A percentile compares a stretch with the other conserved stretches of the same genome.
Conservation (phyloP, 176 grass and related monocot species). For the Triticum aestivum region DNA sequence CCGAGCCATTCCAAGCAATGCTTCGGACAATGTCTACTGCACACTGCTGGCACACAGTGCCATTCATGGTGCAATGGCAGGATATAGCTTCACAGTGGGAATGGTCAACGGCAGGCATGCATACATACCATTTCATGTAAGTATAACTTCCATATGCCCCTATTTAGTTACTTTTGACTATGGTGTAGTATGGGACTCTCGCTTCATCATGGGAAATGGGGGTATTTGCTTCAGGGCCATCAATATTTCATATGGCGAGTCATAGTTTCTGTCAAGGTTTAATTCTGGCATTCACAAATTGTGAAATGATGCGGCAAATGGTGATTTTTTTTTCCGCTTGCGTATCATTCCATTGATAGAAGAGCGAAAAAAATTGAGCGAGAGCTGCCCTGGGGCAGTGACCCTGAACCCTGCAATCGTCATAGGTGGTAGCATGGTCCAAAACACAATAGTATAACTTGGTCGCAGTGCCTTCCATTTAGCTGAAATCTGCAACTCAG, state of each 20-base stretch:
- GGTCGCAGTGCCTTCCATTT: background rate
- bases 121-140: slow-evolving; percentile 95
- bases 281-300: background rate
- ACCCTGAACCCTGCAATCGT: background rate
- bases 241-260: background rate
- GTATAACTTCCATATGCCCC: slow-evolving; percentile 26
- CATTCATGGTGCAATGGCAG: slow-evolving; percentile 97
- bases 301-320: background rate
- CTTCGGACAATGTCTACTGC: slow-evolving; percentile 94
- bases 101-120: slow-evolving; percentile 87
- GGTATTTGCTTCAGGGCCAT: background rate
- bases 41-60: slow-evolving; percentile 93
- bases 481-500: background rate
- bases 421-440: background rate
- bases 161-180: background rate
- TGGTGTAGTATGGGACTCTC: background rate
- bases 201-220: background rate
- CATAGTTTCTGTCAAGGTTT: background rate
- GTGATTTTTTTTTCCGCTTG: too few relatives aligned
- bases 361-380: background rate
- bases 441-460: background rate
- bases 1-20: slow-evolving; percentile 92
- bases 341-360: too few relatives aligned
- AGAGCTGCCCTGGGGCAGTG: background rate
- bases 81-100: slow-evolving; percentile 95